phyloP scores from a whole-genome alignment of 495 filamentous ascomycete species.

The Xylaria intraflava region DNA sequence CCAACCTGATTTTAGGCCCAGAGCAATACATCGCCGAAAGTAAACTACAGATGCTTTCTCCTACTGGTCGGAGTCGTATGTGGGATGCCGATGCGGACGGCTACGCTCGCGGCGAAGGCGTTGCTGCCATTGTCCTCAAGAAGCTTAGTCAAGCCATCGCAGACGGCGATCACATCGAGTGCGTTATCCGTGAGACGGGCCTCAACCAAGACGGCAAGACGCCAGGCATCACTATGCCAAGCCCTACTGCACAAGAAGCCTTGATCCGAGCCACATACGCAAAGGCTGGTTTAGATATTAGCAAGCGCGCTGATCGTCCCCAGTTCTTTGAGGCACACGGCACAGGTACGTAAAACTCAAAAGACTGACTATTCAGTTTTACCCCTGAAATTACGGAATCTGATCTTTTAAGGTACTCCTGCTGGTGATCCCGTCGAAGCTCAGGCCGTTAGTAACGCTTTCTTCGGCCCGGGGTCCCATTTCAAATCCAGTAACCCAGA shows the following conservation, averaged over 20 bases:
- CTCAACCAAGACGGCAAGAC: constrained; percentile 43
- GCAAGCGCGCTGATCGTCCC: background rate
- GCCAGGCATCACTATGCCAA: constrained; percentile 41
- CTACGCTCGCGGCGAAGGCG: constrained; percentile 57
- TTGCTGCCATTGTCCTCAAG: constrained; percentile 48
- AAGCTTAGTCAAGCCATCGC: constrained; percentile 43
- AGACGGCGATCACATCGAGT: constrained; percentile 48
- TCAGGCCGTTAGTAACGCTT: constrained; percentile 14
- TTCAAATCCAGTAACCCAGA: too few relatives aligned
- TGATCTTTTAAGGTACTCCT: background rate
- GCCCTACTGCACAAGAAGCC: constrained; percentile 33
- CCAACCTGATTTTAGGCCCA: constrained; percentile 25
- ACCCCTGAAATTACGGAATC: background rate
- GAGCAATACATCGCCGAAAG: constrained; percentile 27
- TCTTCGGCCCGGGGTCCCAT: background rate
- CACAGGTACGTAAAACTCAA: too few relatives aligned
- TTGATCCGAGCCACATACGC: constrained; percentile 27
- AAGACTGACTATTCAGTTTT: background rate
- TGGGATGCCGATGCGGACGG: constrained; percentile 51
- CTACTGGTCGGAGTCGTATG: constrained; percentile 28
- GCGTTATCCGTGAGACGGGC: constrained; percentile 44
- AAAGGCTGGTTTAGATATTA: background rate
- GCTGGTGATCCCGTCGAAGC: constrained; percentile 37
- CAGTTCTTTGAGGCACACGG: background rate
- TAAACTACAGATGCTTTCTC: constrained; percentile 12